Conservation (phyloP, 108 stramenopile species). For the Nitzschia sp. region DNA sequence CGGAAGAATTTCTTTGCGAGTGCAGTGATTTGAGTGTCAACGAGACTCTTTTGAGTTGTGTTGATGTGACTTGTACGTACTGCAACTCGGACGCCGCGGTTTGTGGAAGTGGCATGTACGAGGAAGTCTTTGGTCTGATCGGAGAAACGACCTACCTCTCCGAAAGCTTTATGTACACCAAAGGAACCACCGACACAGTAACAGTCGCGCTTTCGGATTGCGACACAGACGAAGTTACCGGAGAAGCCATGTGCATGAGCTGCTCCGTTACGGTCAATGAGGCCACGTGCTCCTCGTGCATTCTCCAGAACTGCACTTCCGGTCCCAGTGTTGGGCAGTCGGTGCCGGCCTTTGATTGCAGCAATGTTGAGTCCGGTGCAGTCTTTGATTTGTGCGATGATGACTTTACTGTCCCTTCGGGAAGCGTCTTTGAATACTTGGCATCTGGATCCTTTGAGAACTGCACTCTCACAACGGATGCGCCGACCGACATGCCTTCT, state of each 20-base stretch:
- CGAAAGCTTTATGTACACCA: constrained; percentile 1
- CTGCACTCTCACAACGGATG: neutral
- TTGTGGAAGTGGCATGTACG: neutral
- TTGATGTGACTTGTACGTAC: neutral
- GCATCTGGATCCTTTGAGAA: neutral
- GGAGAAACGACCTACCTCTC: neutral
- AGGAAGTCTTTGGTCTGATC: neutral
- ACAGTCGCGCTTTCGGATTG: neutral
- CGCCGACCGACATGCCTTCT: neutral
- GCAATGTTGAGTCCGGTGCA: neutral
- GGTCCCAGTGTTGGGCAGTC: neutral
- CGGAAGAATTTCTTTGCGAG: neutral
- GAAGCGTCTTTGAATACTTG: constrained; percentile 3
- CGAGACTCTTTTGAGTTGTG: neutral
- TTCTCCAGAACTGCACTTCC: neutral
- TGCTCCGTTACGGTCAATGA: neutral
- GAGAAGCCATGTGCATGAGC: neutral
- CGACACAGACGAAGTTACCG: neutral
- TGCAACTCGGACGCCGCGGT: neutral
- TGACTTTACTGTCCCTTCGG: neutral
- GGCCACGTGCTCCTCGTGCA: neutral
- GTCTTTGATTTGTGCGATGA: neutral
- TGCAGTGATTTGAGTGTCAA: neutral
- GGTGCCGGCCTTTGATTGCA: constrained; percentile 4
- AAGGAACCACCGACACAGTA: neutral